Evolutionary conservation across 768 basidiomycete genomes (phyloP), one percentile per base, ranked within the genome.

Genomic region (Boletus pseudopeckii): DNA sequence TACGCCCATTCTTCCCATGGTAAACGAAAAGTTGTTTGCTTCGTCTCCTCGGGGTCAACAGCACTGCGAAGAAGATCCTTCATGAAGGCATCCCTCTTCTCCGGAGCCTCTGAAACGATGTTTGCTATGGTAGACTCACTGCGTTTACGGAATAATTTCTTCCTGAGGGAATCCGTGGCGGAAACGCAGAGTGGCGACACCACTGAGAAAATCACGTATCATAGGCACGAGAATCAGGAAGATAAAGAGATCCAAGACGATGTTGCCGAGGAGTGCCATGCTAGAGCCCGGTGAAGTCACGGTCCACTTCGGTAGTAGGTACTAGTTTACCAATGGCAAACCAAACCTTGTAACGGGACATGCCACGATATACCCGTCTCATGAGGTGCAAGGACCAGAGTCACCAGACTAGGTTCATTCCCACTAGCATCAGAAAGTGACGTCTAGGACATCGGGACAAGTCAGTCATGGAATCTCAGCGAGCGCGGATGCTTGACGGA

Each of bases 1-100:
- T 71, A 64, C 7, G 37, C 41, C 69, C 70, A 70, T 42, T 71
- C 68, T 45, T 70, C 69, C 68, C 68, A 71, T 26, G 68, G 68
- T 28, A 71, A 52, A 28, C 65, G 68, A 57, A 64, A 63, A 4
- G 42, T 17, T 9, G 51, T 34, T 1, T 54, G 56, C 8, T 66
- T 70, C 49, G 68, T 57, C 47, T 65, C 64, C 51, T 67, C 62
- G 22, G 70, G 64, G n/a, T 70, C 59, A 18, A 66, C 57, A 7
- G 64, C 70, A 28, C 59, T 70, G 32, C 57, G 59, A 37, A 71
- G 55, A 26, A 71, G 49, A 10, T 64, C 62, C 50, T 61, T 65
- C 50, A 68, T 37, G 44, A 51, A 53, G 1, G 40, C 49, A 39
- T 70, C 68, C 46, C 62, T 61, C 58, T 70, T 64, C 50, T 68